A percentile compares a stretch with the other conserved stretches of the same genome.
phyloP scores from a whole-genome alignment of 331 rosid species.

The Arachis monticola region DNA sequence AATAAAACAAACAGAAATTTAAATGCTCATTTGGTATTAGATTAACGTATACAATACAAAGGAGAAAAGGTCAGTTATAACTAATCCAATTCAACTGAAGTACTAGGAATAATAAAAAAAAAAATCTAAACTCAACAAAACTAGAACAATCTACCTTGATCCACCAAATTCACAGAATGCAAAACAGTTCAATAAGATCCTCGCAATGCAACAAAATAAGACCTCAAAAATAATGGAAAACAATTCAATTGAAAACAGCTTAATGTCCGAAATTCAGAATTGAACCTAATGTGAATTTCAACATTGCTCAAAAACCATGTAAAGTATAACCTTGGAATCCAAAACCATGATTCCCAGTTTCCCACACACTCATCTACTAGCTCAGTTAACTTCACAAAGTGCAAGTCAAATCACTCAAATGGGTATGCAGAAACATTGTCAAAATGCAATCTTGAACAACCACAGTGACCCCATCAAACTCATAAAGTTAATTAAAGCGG shows the following conservation, averaged over 20 bases:
- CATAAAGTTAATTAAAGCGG: background rate
- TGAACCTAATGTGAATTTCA: slow-evolving; percentile 20
- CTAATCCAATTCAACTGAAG: slow-evolving; percentile 24
- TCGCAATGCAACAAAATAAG: slow-evolving; percentile 24
- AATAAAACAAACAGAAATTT: slow-evolving; percentile 14
- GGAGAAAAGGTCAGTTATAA: slow-evolving; percentile 15
- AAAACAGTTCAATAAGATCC: slow-evolving; percentile 24
- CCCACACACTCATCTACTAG: slow-evolving; percentile 36
- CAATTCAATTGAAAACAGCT: slow-evolving; percentile 29
- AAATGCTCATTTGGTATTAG: slow-evolving; percentile 18
- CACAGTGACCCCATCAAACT: slow-evolving; percentile 34
- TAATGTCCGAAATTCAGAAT: slow-evolving; percentile 31
- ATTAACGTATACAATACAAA: slow-evolving; percentile 14
- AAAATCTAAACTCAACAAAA: slow-evolving; percentile 26
- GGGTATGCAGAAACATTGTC: slow-evolving; percentile 30
- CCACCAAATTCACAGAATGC: slow-evolving; percentile 10
- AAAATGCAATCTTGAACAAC: slow-evolving; percentile 38
- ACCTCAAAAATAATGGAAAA: slow-evolving; percentile 24
- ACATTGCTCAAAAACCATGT: slow-evolving; percentile 12
- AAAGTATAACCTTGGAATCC: slow-evolving; percentile 12
- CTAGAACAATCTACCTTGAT: background rate
- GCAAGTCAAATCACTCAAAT: slow-evolving; percentile 44
- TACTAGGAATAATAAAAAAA: slow-evolving; percentile 11
- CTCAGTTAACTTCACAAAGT: slow-evolving; percentile 31
- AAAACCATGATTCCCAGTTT: slow-evolving; percentile 20